These are phyloP conservation scores for Phlegmacium glaucopus DNA, from an alignment of 768 basidiomycete genomes.

Conservation along the genomic window DNA sequence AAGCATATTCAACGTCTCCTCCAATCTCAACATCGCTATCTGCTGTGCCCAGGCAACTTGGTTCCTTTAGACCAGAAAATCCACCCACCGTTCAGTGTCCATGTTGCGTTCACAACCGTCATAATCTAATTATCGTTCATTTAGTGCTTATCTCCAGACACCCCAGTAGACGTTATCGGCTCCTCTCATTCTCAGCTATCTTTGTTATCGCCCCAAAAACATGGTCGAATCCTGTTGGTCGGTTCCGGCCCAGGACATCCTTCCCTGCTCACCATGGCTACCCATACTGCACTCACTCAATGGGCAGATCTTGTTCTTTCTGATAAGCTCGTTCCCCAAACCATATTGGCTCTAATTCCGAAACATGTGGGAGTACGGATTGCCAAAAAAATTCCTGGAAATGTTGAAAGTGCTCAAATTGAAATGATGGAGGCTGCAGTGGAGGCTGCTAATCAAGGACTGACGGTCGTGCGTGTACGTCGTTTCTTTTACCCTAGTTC, in stretches of 20 bases:
- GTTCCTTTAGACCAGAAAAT: too few species aligned
- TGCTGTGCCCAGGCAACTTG: too few species aligned
- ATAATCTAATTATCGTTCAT: too few species aligned
- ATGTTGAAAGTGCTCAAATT: conserved; percentile 89
- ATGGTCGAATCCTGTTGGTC: conserved; percentile 82
- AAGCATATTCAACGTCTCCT: too few species aligned
- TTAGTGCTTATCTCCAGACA: too few species aligned
- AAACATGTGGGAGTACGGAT: conserved; percentile 70
- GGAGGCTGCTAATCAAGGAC: conserved; percentile 72
- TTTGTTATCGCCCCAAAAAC: conserved; percentile 27
- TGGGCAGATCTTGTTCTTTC: conserved; percentile 87
- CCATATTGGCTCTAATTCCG: conserved; percentile 85
- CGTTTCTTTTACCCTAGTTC: background rate
- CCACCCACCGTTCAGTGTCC: too few species aligned
- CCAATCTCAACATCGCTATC: too few species aligned
- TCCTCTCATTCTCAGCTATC: conserved; percentile 13
- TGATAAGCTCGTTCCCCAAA: conserved; percentile 93
- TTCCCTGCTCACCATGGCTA: conserved; percentile 84
- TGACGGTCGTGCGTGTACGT: conserved; percentile 84
- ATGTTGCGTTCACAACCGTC: too few species aligned
- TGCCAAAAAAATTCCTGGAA: conserved; percentile 96
- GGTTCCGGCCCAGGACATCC: conserved; percentile 97
- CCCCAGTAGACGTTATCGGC: background rate
- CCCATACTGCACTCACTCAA: conserved; percentile 73
- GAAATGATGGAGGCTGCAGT: conserved; percentile 95